A percentile compares a stretch with the other conserved stretches of the same genome.
Evolutionary conservation across 805 yeast genomes (phyloP).

Genomic region (Candida yuanshanica): DNA sequence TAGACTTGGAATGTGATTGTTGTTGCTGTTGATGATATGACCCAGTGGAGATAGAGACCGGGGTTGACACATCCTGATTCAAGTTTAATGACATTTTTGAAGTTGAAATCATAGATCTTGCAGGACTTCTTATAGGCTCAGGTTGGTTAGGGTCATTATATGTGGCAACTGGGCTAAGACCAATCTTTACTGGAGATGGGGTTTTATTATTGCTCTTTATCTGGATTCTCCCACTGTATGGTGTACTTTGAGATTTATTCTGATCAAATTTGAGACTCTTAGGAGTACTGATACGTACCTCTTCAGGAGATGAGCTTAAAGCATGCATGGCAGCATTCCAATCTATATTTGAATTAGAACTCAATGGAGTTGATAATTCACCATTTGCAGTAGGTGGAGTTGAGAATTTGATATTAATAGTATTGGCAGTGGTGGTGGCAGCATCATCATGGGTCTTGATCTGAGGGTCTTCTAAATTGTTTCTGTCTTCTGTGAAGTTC

Average conservation of each 20-base stretch:
- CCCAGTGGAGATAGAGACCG: background rate
- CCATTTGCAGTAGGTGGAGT: background rate
- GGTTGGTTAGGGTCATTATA: background rate
- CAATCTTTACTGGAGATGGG: conserved; percentile 8
- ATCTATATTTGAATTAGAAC: conserved; percentile 13
- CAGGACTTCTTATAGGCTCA: background rate
- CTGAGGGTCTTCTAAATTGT: too few species aligned
- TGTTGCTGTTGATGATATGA: background rate
- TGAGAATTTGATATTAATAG: background rate
- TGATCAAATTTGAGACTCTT: background rate
- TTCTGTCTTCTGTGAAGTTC: too few species aligned
- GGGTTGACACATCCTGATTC: conserved; percentile 1
- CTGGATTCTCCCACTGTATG: conserved; percentile 15
- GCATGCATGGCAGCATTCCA: conserved; percentile 23
- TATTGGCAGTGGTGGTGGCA: conserved; percentile 68
- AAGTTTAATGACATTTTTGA: background rate
- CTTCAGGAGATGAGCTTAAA: conserved; percentile 4
- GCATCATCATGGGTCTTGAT: conserved; percentile 52
- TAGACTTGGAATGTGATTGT: conserved; percentile 9
- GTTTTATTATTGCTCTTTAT: background rate
- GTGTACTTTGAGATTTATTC: conserved; percentile 4
- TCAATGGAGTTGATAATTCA: conserved; percentile 5
- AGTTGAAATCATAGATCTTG: conserved; percentile 7
- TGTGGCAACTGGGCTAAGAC: background rate
- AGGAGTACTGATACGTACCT: conserved; percentile 3